Evolutionary conservation across 768 basidiomycete species (phyloP).

Genomic region (Russula emetica): DNA sequence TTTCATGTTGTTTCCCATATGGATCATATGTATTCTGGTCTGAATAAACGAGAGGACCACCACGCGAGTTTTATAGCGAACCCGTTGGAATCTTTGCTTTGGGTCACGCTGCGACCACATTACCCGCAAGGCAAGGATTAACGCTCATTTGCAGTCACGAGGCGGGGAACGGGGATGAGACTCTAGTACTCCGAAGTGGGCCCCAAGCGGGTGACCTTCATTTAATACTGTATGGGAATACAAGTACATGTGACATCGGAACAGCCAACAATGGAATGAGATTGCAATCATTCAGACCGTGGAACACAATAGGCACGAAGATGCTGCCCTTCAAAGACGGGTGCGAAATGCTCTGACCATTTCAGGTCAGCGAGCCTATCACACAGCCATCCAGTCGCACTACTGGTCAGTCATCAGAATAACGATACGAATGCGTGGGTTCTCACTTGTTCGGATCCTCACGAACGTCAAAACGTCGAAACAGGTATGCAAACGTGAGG

Average conservation of each 20-base stretch:
- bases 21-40: not conserved
- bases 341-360: slow-evolving; percentile 14
- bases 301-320: slow-evolving; percentile 18
- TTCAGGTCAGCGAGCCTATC: slow-evolving; percentile 12
- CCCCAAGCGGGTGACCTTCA: too few species aligned
- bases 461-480: slow-evolving; percentile 28
- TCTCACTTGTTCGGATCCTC: slow-evolving; percentile 13
- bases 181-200: too few species aligned
- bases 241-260: too few species aligned
- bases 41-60: not conserved
- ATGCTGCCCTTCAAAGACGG: slow-evolving; percentile 17
- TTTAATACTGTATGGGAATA: too few species aligned
- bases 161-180: not conserved
- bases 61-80: not conserved
- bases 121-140: not conserved
- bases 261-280: too few species aligned
- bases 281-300: not conserved
- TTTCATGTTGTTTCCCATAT: not conserved
- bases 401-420: not conserved
- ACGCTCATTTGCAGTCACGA: not conserved
- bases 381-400: not conserved
- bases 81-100: not conserved
- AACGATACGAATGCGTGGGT: not conserved
- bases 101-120: not conserved
- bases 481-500: slow-evolving; percentile 26